A percentile compares a stretch with the other conserved stretches of the same genome.
Evolutionary conservation across 2,329 filamentous ascomycete genomes (phyloP).

Genomic region (Fusarium praegraminearum): DNA sequence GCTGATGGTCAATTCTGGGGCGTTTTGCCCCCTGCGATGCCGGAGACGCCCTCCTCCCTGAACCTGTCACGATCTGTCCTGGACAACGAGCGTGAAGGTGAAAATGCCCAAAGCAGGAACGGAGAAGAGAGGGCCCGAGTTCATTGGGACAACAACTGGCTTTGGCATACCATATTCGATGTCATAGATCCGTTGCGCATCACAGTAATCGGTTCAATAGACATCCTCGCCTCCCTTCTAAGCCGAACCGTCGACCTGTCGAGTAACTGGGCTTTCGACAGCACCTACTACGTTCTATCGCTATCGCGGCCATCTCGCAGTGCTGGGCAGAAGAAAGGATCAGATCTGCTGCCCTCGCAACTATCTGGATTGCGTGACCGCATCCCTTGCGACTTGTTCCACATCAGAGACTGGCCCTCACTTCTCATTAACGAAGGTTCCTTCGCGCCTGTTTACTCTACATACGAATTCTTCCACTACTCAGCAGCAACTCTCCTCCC

Average conservation of each 20-base stretch:
- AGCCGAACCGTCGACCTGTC: constrained; percentile 67
- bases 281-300: constrained; percentile 71
- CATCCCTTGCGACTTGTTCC: constrained; percentile 61
- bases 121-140: constrained; percentile 24
- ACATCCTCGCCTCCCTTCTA: constrained; percentile 70
- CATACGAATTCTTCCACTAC: constrained; percentile 77
- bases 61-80: constrained; percentile 47
- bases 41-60: constrained; percentile 34
- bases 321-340: not conserved
- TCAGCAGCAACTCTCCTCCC: constrained; percentile 71
- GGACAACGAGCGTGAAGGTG: constrained; percentile 6
- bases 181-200: constrained; percentile 65
- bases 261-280: constrained; percentile 73
- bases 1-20: constrained; percentile 47
- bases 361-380: constrained; percentile 24
- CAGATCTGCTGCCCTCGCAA: constrained; percentile 28
- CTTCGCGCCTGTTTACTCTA: constrained; percentile 76
- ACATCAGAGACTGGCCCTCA: constrained; percentile 72
- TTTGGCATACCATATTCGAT: constrained; percentile 69
- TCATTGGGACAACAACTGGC: constrained; percentile 56
- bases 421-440: constrained; percentile 81
- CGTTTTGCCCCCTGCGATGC: constrained; percentile 48
- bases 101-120: constrained; percentile 37
- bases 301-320: constrained; percentile 50
- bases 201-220: constrained; percentile 71